These are phyloP conservation scores for Colletotrichum sp. DNA, from an alignment of 2,329 filamentous ascomycete genomes.

Conservation along the genomic window DNA sequence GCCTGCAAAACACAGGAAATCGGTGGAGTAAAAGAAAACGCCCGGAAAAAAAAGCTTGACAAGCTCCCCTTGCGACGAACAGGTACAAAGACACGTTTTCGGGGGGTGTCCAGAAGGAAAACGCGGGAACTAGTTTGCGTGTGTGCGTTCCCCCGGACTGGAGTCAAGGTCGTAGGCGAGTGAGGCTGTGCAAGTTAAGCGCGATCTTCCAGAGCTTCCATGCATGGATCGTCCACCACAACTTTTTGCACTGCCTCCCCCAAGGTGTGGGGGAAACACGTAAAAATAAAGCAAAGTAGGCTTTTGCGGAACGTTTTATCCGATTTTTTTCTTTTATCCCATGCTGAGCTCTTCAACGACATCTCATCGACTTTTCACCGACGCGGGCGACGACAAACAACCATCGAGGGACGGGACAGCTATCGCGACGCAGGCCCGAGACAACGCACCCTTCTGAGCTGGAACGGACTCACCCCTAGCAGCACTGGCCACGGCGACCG, in stretches of 20 bases:
- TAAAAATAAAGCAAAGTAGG: slow-evolving; percentile 3
- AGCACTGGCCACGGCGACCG: not conserved
- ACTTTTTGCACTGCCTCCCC: slow-evolving; percentile 1
- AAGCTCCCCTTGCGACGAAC: slow-evolving; percentile 20
- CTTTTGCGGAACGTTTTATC: slow-evolving; percentile 14
- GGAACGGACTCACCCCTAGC: not conserved
- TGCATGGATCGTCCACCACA: slow-evolving; percentile 20
- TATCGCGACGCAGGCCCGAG: not conserved
- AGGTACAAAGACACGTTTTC: slow-evolving; percentile 14
- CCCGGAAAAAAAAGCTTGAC: slow-evolving; percentile 2
- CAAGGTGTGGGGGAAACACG: slow-evolving; percentile 11
- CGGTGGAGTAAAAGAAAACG: slow-evolving; percentile 4
- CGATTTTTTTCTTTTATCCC: not conserved
- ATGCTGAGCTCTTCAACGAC: not conserved
- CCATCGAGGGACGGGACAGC: not conserved
- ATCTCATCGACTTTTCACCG: not conserved
- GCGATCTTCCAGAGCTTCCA: slow-evolving; percentile 20
- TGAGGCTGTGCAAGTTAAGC: slow-evolving; percentile 22
- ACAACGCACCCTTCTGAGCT: not conserved
- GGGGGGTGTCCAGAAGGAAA: not conserved
- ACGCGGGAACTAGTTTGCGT: slow-evolving; percentile 8
- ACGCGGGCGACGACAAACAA: not conserved
- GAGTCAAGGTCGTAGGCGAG: slow-evolving; percentile 22
- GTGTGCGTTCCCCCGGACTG: slow-evolving; percentile 6
- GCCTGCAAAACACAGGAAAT: not conserved